Evolutionary conservation across 148 eudicot genomes (phyloP), one percentile per base, ranked within the genome.

Genomic region (Pharnaceum exiguum): DNA sequence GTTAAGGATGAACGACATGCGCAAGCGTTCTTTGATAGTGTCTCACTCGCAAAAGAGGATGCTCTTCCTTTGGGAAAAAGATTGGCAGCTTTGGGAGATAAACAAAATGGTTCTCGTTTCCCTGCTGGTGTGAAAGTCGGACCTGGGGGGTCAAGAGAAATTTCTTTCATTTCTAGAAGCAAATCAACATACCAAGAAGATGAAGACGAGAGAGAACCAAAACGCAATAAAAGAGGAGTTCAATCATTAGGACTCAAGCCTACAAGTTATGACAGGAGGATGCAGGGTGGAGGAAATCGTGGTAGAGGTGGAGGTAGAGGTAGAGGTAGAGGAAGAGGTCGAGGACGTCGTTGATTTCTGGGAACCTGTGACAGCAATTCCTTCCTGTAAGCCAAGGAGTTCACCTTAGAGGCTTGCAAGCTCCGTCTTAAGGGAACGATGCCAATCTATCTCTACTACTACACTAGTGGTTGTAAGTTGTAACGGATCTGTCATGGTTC

Each of bases 1-100:
- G 96, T 79, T 13, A 93, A 93, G 80, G 96, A 93, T 39, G 94
- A 82, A 43, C 72, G 91, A 30, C 99, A 93, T 21, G 99, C 99
- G 43, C 86, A 93, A 57, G 95, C 96, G 10, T 93, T 76, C 78
- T 68, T 55, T 43, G 83, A 81, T 31, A 42, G 59, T 2, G 32
- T 22, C 9, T 93, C 99, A 10, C 84, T 89, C 49, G 85, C 91
- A 16, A 80, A 81, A 21, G 95, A 83, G 73, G 95, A 85, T 3
- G 62, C 96, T 50, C 87, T 89, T 44, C 73, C 99, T 2, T 32
- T 93, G 63, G 96, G 89, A 23, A 91, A 88, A 69, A 73, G 96
- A 55, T 77, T 72, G 33, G 90, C 83, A 0, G 79, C 86, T 39
- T 55, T 76, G 67, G 51, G 48, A 30, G 71, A 79, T 6, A 35